These are phyloP conservation scores for Penicillium antarcticum DNA, from an alignment of 495 filamentous ascomycete species.

Conservation along the genomic window DNA sequence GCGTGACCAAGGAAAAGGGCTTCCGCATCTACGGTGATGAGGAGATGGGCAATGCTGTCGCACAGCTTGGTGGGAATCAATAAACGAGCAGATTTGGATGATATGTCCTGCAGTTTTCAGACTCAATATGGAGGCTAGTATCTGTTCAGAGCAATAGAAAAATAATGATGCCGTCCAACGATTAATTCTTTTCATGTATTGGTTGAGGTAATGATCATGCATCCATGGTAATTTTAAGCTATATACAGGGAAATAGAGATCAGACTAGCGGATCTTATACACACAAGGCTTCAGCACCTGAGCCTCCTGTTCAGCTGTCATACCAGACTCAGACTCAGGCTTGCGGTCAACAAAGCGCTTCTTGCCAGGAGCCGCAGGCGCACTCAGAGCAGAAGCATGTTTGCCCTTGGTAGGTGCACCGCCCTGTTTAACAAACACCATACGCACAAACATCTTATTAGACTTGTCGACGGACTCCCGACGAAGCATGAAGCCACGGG, in stretches of 20 bases:
- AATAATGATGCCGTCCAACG: constrained; percentile 8
- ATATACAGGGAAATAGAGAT: constrained; percentile 2
- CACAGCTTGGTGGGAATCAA: constrained; percentile 56
- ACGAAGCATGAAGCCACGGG: constrained; percentile 72
- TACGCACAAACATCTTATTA: constrained; percentile 98
- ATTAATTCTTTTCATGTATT: background rate
- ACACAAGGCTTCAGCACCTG: constrained; percentile 91
- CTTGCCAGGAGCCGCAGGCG: constrained; percentile 42
- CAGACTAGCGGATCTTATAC: constrained; percentile 77
- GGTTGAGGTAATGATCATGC: background rate
- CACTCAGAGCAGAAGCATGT: constrained; percentile 41
- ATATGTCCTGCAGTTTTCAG: constrained; percentile 1
- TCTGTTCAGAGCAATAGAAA: constrained; percentile 30
- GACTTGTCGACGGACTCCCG: constrained; percentile 66
- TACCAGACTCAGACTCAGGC: constrained; percentile 50
- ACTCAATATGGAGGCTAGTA: constrained; percentile 4
- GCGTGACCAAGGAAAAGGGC: constrained; percentile 94
- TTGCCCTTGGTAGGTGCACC: constrained; percentile 66
- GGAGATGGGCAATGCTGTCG: constrained; percentile 90
- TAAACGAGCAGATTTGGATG: constrained; percentile 18
- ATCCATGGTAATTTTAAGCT: background rate
- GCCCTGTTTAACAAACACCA: constrained; percentile 83
- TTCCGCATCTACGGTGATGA: constrained; percentile 97
- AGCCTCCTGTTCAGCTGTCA: constrained; percentile 53
- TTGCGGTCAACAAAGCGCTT: constrained; percentile 58